Conservation (phyloP, 306 rosid species). For the Acacia acuminata region DNA sequence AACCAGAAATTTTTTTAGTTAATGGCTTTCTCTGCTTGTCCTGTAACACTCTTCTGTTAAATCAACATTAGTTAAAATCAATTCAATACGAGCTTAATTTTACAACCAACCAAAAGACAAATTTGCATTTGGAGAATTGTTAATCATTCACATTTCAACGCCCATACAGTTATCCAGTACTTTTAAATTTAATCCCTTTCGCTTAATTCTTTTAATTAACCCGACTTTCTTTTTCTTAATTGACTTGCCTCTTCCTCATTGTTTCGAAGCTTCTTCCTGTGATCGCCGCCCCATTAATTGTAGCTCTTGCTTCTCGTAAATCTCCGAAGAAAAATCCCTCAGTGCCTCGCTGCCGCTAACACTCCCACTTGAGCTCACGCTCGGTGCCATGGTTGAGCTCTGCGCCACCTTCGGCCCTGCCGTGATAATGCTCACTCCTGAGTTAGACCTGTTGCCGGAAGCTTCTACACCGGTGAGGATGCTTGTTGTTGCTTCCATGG, state of each 20-base stretch:
- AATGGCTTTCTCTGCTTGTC: background rate
- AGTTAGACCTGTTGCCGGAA: constrained; percentile 24
- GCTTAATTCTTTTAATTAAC: background rate
- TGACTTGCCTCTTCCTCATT: constrained; percentile 7
- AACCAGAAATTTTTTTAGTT: too few species aligned
- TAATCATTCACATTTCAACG: background rate
- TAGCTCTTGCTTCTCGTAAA: constrained; percentile 33
- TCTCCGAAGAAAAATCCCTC: constrained; percentile 31
- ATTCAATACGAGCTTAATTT: background rate
- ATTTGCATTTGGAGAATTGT: background rate
- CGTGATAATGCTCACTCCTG: constrained; percentile 42
- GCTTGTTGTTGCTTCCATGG: constrained; percentile 28
- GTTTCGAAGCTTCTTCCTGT: background rate
- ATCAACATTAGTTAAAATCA: background rate
- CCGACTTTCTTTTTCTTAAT: background rate
- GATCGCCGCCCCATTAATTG: constrained; percentile 28
- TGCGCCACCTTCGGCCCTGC: constrained; percentile 53
- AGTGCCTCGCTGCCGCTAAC: background rate
- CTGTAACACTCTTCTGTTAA: background rate
- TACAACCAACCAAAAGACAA: background rate
- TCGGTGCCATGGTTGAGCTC: constrained; percentile 58
- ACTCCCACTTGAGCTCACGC: constrained; percentile 37
- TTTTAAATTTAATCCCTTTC: background rate
- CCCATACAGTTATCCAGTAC: background rate
- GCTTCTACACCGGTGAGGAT: constrained; percentile 5